A percentile compares a stretch with the other conserved stretches of the same genome.
Conservation (phyloP, 768 basidiomycete species). For the Auriscalpium orientale region DNA sequence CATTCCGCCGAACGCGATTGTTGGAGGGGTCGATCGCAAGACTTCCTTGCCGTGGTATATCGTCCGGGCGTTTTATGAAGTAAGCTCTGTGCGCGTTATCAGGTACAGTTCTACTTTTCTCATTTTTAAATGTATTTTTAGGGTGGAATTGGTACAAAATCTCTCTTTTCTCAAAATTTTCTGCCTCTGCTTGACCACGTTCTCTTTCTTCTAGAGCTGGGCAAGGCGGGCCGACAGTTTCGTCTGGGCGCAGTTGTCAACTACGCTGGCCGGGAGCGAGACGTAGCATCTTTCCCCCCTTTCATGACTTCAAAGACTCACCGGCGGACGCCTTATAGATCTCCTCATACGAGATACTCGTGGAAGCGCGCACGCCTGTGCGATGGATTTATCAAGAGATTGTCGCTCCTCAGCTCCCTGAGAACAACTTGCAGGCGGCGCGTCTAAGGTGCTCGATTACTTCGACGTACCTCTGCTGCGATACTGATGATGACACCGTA, state of each 20-base stretch:
- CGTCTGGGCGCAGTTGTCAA: slow-evolving; percentile 25
- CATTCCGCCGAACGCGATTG: slow-evolving; percentile 11
- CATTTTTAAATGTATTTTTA: not conserved
- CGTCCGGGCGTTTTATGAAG: slow-evolving; percentile 14
- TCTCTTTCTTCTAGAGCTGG: slow-evolving; percentile 21
- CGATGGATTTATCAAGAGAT: slow-evolving; percentile 1
- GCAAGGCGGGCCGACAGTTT: slow-evolving; percentile 25
- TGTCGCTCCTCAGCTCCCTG: not conserved
- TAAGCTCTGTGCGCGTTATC: not conserved
- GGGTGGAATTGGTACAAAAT: not conserved
- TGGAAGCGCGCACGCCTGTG: slow-evolving; percentile 20
- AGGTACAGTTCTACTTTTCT: too few relatives aligned
- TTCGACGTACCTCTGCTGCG: not conserved
- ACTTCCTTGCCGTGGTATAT: slow-evolving; percentile 4
- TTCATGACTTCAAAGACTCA: not conserved
- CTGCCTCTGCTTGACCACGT: too few relatives aligned
- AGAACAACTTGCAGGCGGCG: not conserved
- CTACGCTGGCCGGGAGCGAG: slow-evolving; percentile 27
- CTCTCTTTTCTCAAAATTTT: too few relatives aligned
- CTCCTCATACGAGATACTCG: slow-evolving; percentile 26
- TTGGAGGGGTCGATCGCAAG: slow-evolving; percentile 11
- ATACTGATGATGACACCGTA: not conserved
- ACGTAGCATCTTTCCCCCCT: slow-evolving; percentile 14
- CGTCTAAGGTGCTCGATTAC: not conserved
- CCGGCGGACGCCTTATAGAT: slow-evolving; percentile 15